Percentiles rank a stretch among this genome's conserved stretches.
Evolutionary conservation across 2,329 filamentous ascomycete genomes (phyloP).

Genomic region (Meredithiella fracta): DNA sequence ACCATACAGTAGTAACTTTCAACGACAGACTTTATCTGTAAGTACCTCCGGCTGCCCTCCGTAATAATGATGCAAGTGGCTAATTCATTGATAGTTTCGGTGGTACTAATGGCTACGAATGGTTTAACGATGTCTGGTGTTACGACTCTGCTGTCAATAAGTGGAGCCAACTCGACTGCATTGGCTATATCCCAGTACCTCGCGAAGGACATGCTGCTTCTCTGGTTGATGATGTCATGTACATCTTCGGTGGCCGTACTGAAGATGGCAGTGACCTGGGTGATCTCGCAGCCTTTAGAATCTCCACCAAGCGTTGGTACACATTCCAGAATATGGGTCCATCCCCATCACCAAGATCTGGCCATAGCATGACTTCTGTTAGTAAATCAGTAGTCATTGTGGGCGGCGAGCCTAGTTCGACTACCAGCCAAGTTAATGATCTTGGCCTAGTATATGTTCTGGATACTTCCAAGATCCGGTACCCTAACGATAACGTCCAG

Average conservation of each 20-base stretch:
- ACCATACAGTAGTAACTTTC: conserved; percentile 81
- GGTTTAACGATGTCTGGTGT: conserved; percentile 99
- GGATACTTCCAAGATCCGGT: conserved; percentile 90
- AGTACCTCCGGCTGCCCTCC: conserved; percentile 23
- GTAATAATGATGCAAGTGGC: neutral
- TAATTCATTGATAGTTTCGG: conserved; percentile 50
- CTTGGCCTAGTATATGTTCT: conserved; percentile 79
- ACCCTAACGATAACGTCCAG: conserved; percentile 55
- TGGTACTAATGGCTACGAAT: conserved; percentile 84
- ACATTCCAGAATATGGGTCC: conserved; percentile 99
- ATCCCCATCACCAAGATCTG: conserved; percentile 80
- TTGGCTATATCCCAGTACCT: conserved; percentile 88
- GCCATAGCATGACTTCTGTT: conserved; percentile 93
- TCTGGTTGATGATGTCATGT: conserved; percentile 96
- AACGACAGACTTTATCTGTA: conserved; percentile 89
- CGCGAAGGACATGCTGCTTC: conserved; percentile 89
- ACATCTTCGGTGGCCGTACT: conserved; percentile 90
- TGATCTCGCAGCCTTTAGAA: conserved; percentile 66
- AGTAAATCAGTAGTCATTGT: conserved; percentile 85
- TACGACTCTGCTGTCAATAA: conserved; percentile 71
- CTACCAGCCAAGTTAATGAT: conserved; percentile 63
- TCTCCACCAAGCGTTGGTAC: conserved; percentile 80
- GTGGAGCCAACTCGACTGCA: conserved; percentile 85
- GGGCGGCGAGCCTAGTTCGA: conserved; percentile 85
- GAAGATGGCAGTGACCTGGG: conserved; percentile 86